Conservation (phyloP, 768 basidiomycete species). For the Tephrocybe sp. region DNA sequence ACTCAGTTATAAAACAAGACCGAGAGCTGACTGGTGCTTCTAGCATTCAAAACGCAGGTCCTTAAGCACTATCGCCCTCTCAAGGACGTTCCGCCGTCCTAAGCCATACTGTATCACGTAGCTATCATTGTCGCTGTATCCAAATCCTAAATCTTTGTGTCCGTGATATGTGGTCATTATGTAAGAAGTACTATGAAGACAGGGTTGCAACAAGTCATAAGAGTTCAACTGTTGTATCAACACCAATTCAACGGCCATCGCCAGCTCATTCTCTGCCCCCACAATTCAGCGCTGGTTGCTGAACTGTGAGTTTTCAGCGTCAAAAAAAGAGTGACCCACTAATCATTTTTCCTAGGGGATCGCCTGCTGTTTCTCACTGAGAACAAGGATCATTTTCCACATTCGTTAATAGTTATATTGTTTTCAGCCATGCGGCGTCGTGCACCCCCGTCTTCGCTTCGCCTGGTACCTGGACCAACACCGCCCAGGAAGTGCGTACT, state of each 20-base stretch:
- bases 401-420: slow-evolving; percentile 6
- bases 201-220: background rate
- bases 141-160: background rate
- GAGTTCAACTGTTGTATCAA: background rate
- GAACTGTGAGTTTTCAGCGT: slow-evolving; percentile 11
- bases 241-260: slow-evolving; percentile 1
- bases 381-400: background rate
- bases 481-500: slow-evolving; percentile 50
- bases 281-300: slow-evolving; percentile 18
- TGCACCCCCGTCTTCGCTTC: slow-evolving; percentile 64
- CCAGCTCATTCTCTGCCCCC: background rate
- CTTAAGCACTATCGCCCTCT: slow-evolving; percentile 70
- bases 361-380: background rate
- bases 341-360: background rate
- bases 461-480: slow-evolving; percentile 58
- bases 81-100: slow-evolving; percentile 34
- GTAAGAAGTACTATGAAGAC: background rate
- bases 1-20: background rate
- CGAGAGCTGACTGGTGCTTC: background rate
- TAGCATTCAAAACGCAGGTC: slow-evolving; percentile 73
- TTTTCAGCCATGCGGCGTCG: slow-evolving; percentile 62
- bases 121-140: slow-evolving; percentile 13
- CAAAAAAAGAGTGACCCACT: background rate
- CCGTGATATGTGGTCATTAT: slow-evolving; percentile 7
- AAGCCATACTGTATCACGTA: slow-evolving; percentile 15